Evolutionary conservation across 805 yeast genomes (phyloP).

Genomic region (Starmerella khaoyaiensis): DNA sequence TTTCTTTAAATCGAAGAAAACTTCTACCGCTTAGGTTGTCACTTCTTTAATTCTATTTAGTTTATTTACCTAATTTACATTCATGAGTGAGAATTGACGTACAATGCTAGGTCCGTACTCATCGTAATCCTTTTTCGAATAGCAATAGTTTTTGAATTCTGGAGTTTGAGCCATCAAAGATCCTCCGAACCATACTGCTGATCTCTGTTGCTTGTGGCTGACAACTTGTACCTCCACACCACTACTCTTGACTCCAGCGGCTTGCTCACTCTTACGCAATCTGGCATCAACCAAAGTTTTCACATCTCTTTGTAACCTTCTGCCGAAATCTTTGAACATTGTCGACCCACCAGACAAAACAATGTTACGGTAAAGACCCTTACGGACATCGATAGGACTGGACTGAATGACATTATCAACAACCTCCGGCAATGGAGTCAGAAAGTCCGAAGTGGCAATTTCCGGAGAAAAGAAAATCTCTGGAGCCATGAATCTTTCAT

Average conservation of each 20-base stretch:
- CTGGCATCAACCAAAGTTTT: constrained; percentile 79
- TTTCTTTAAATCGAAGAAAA: no score
- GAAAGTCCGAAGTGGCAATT: constrained; percentile 85
- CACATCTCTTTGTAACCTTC: constrained; percentile 91
- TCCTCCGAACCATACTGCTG: constrained; percentile 99
- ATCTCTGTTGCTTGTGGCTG: constrained; percentile 91
- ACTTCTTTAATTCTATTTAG: not conserved
- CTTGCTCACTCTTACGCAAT: constrained; percentile 64
- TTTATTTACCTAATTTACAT: constrained; percentile 35
- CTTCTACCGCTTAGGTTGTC: no score
- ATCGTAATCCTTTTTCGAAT: constrained; percentile 93
- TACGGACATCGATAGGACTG: constrained; percentile 95
- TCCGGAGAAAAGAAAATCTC: constrained; percentile 98
- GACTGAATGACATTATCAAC: constrained; percentile 92
- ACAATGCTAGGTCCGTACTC: constrained; percentile 97
- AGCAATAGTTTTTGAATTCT: constrained; percentile 91
- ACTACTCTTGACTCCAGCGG: constrained; percentile 54
- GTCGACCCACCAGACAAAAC: constrained; percentile 97
- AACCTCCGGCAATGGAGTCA: constrained; percentile 91
- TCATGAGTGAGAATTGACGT: constrained; percentile 87
- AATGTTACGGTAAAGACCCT: constrained; percentile 87
- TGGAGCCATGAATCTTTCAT: constrained; percentile 97
- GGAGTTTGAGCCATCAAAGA: constrained; percentile 91
- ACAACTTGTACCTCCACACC: constrained; percentile 97
- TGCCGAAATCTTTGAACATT: constrained; percentile 96